Evolutionary conservation across 1,284 basidiomycete genomes (phyloP).

Genomic region (Microbotryum violaceum): DNA sequence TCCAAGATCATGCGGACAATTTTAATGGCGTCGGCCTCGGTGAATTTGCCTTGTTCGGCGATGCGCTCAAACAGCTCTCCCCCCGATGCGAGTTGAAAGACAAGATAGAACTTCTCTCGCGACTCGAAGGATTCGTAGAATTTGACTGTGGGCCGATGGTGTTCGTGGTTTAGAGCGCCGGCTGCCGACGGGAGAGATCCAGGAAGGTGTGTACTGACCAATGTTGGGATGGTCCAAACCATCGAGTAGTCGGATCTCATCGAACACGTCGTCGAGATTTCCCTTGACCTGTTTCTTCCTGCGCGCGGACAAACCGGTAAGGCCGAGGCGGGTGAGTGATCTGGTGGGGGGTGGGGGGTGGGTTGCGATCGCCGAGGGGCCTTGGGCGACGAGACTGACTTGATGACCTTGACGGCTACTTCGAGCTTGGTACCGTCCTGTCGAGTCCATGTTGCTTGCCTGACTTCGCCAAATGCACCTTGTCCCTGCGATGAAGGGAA

Average conservation of each 20-base stretch:
- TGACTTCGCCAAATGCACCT: constrained; percentile 26
- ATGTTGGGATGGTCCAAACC: constrained; percentile 82
- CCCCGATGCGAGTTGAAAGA: constrained; percentile 82
- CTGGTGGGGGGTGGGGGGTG: too few species aligned
- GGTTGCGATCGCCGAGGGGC: not conserved
- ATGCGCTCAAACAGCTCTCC: constrained; percentile 71
- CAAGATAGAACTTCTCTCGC: constrained; percentile 78
- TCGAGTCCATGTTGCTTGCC: constrained; percentile 25
- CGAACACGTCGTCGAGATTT: constrained; percentile 16
- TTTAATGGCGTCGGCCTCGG: constrained; percentile 71
- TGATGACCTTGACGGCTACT: constrained; percentile 25
- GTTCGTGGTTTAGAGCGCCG: not conserved
- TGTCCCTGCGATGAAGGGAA: constrained; percentile 2
- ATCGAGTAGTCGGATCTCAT: constrained; percentile 79
- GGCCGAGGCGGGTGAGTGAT: not conserved
- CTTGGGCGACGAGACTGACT: not conserved
- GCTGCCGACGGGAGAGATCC: not conserved
- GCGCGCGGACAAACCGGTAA: not conserved
- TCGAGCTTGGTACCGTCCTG: constrained; percentile 21
- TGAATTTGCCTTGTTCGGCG: constrained; percentile 72
- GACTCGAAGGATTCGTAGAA: constrained; percentile 92
- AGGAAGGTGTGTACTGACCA: constrained; percentile 38
- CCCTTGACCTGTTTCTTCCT: constrained; percentile 28
- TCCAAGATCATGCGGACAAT: constrained; percentile 55
- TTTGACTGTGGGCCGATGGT: constrained; percentile 53